These are phyloP conservation scores for Calonectria hawksworthii DNA, from an alignment of 2,329 filamentous ascomycete species.

Conservation along the genomic window DNA sequence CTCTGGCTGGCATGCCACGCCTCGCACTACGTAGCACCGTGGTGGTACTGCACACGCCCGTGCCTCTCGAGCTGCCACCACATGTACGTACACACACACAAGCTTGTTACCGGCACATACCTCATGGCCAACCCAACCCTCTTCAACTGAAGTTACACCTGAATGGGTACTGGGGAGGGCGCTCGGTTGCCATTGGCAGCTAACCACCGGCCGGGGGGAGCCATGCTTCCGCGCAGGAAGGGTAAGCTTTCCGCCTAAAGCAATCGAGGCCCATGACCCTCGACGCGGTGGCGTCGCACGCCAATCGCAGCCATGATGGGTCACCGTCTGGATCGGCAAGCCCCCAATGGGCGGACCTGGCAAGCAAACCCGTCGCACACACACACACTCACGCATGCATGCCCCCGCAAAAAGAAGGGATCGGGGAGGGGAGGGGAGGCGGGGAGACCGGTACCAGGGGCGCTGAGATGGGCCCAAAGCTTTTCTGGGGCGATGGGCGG, in stretches of 20 bases:
- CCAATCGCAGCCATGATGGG: constrained; percentile 5
- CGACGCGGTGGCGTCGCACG: constrained; percentile 10
- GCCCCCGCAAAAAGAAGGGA: background rate
- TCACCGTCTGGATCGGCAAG: constrained; percentile 6
- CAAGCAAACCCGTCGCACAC: background rate
- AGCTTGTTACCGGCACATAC: constrained; percentile 8
- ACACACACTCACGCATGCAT: background rate
- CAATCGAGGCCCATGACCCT: constrained; percentile 19
- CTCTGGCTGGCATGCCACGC: background rate
- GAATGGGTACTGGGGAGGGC: background rate
- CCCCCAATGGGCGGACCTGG: constrained; percentile 1
- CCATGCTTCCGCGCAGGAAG: background rate
- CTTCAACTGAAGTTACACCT: constrained; percentile 2
- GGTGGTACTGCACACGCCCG: background rate
- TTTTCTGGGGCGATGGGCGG: background rate
- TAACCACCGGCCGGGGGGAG: background rate
- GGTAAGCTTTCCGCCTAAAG: constrained; percentile 25
- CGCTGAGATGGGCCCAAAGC: background rate
- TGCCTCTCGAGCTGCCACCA: background rate
- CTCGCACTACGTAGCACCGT: constrained; percentile 3
- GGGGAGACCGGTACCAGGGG: background rate
- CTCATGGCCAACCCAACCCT: background rate
- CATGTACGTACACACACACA: background rate
- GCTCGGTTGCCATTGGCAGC: background rate
- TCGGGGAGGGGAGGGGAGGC: background rate